Percentiles rank a stretch among this genome's conserved stretches.
phyloP scores from a whole-genome alignment of 192 early-diverging fungal genomes.

The Gamsiella multidivaricata region DNA sequence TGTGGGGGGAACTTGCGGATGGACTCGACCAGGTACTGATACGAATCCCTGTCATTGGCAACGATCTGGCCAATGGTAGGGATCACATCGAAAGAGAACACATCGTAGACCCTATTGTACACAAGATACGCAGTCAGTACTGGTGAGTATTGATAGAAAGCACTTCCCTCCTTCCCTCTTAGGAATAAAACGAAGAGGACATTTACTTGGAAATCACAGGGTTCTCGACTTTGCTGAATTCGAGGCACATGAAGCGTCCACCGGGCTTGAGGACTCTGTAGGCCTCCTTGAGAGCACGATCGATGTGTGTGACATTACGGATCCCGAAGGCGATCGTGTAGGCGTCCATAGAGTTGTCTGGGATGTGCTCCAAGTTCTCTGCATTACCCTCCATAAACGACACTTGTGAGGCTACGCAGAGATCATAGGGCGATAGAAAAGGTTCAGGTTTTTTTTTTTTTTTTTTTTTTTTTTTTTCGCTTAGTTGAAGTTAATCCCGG shows the following conservation, averaged over 20 bases:
- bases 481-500: too few species aligned
- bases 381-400: conserved; percentile 90
- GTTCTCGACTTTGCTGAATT: conserved; percentile 92
- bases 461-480: conserved; percentile 2
- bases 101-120: conserved; percentile 82
- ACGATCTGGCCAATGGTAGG: conserved; percentile 88
- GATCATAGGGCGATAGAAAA: neutral
- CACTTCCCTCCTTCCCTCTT: too few species aligned
- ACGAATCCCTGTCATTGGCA: conserved; percentile 90
- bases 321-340: conserved; percentile 99
- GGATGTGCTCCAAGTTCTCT: conserved; percentile 80
- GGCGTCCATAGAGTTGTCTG: conserved; percentile 84
- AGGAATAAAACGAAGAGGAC: neutral
- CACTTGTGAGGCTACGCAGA: conserved; percentile 66
- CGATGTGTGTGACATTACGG: conserved; percentile 95
- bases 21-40: conserved; percentile 97
- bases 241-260: conserved; percentile 95
- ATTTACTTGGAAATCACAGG: conserved; percentile 82
- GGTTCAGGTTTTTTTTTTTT: neutral
- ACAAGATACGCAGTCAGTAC: neutral
- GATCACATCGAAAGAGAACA: conserved; percentile 95
- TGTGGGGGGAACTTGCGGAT: conserved; percentile 95
- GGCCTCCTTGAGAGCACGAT: conserved; percentile 88
- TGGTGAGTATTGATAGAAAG: neutral
- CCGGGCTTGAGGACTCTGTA: conserved; percentile 95